These are phyloP conservation scores for Phialophora chinensis DNA, from an alignment of 2,329 filamentous ascomycete genomes.

Conservation along the genomic window DNA sequence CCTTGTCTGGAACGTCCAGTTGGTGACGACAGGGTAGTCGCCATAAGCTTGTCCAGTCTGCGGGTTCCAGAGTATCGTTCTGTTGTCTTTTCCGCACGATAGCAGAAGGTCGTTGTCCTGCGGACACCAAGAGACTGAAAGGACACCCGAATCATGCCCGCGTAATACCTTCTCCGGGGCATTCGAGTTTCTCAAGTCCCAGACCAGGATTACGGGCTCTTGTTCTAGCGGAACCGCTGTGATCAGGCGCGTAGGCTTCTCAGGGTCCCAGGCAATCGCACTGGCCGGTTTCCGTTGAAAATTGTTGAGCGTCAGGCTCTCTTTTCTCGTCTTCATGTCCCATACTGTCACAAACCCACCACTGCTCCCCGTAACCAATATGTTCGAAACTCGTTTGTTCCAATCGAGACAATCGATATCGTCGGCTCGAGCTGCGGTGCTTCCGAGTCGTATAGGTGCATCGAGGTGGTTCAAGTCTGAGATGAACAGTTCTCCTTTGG, in stretches of 20 bases:
- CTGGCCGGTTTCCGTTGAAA: conserved; percentile 89
- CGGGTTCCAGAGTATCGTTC: conserved; percentile 94
- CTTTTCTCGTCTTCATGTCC: conserved; percentile 98
- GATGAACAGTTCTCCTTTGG: conserved; percentile 94
- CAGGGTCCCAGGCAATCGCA: conserved; percentile 95
- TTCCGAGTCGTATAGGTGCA: conserved; percentile 87
- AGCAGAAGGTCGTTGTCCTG: conserved; percentile 88
- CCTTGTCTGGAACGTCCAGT: conserved; percentile 95
- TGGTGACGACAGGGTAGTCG: conserved; percentile 96
- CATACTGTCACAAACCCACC: conserved; percentile 97
- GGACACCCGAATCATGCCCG: conserved; percentile 91
- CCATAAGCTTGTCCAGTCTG: conserved; percentile 86
- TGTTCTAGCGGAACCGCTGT: conserved; percentile 91
- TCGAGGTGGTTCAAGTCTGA: conserved; percentile 90
- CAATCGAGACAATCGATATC: conserved; percentile 96
- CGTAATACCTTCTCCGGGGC: conserved; percentile 83
- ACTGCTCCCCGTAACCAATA: conserved; percentile 89
- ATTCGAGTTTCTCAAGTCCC: conserved; percentile 96
- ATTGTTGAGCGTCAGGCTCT: conserved; percentile 91
- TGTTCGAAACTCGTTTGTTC: conserved; percentile 98
- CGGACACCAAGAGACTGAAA: conserved; percentile 93
- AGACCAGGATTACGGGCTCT: conserved; percentile 84
- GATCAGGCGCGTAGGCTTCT: conserved; percentile 84
- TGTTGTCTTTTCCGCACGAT: conserved; percentile 95
- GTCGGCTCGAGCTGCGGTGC: conserved; percentile 83